Conservation (phyloP, 1,284 basidiomycete genomes). For the Microbotryum violaceum region DNA sequence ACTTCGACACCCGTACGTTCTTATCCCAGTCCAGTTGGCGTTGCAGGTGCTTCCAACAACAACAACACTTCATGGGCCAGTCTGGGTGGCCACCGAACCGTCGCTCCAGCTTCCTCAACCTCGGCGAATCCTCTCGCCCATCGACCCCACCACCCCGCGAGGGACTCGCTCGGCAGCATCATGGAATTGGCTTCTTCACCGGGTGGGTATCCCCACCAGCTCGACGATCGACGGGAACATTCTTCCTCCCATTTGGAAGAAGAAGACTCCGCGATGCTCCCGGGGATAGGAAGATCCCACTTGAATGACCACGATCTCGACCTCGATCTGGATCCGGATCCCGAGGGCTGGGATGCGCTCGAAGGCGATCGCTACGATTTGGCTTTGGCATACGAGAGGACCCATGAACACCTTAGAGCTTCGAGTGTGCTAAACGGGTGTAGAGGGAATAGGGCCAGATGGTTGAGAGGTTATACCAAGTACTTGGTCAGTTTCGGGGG, state of each 20-base stretch:
- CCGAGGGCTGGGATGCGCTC: slow-evolving; percentile 30
- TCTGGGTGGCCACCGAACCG: not conserved
- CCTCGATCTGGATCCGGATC: not conserved
- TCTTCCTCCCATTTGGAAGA: not conserved
- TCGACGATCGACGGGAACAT: not conserved
- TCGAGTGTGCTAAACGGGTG: slow-evolving; percentile 58
- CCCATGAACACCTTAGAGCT: slow-evolving; percentile 71
- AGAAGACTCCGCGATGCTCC: not conserved
- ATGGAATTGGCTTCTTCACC: slow-evolving; percentile 2
- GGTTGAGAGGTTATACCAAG: slow-evolving; percentile 69
- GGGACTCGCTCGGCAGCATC: not conserved
- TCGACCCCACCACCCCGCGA: too few relatives aligned
- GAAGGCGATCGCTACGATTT: slow-evolving; percentile 53
- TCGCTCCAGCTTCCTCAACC: not conserved
- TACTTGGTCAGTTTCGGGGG: slow-evolving; percentile 60
- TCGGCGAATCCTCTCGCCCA: not conserved
- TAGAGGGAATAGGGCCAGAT: slow-evolving; percentile 62
- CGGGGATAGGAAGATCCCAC: not conserved
- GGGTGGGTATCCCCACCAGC: not conserved
- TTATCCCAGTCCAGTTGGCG: not conserved
- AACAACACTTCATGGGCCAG: not conserved
- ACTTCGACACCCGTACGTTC: not conserved
- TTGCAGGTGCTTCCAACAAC: not conserved
- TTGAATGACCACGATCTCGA: not conserved
- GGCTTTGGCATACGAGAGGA: slow-evolving; percentile 67